These are phyloP conservation scores for Chlorociboria aeruginascens DNA, from an alignment of 495 filamentous ascomycete genomes.

Conservation along the genomic window DNA sequence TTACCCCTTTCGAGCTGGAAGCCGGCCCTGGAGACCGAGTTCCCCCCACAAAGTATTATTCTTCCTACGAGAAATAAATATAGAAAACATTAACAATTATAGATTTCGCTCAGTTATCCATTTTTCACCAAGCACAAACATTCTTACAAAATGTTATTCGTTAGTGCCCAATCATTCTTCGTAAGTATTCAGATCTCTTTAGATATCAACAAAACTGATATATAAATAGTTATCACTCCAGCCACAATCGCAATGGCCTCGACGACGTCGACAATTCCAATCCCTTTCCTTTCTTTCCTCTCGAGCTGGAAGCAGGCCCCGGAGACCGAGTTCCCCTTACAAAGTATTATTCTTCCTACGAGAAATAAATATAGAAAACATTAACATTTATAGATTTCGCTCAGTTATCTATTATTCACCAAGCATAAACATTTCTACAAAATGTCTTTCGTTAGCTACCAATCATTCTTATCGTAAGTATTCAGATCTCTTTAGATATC, in stretches of 20 bases:
- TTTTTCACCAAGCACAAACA: too few species aligned
- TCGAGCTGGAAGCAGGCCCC: not conserved
- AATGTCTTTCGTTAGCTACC: not conserved
- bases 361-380: not conserved
- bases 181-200: too few species aligned
- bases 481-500: too few species aligned
- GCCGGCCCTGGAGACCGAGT: not conserved
- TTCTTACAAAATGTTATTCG: too few species aligned
- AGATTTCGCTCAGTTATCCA: not conserved
- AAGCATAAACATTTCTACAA: too few species aligned
- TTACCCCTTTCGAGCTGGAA: not conserved
- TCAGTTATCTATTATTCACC: not conserved
- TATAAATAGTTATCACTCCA: not conserved
- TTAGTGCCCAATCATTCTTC: too few species aligned
- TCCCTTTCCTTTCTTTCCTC: not conserved
- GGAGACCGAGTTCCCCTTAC: not conserved
- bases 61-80: not conserved
- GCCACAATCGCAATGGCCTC: not conserved
- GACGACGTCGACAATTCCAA: not conserved
- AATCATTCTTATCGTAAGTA: not conserved
- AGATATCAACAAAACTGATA: not conserved
- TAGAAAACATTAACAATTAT: not conserved
- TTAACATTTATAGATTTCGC: not conserved
- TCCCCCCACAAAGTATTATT: not conserved
- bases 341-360: not conserved